Base-by-base conservation (phyloP, 805 yeast genomes). In the Saturnispora halmiae region DNA sequence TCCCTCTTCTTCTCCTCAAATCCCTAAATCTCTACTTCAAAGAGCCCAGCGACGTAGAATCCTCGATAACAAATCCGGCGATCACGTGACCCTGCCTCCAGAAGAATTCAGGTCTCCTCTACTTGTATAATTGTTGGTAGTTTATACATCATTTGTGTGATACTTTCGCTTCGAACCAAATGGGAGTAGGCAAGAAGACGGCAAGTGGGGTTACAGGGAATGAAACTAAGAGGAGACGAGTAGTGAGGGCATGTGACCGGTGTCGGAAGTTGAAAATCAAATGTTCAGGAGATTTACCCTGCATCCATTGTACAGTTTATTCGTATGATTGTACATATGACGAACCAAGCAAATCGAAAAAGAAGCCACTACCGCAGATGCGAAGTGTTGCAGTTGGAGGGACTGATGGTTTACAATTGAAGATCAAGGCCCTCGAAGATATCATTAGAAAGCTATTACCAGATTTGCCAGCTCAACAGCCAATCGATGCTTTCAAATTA, bases 301-400 rank as follows among this genome's bases (percentile, higher is more conserved):
- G 79, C 46, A 58, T 65, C 7, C 67, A 65, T 38, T 86, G 95
- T 56, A 82, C 95, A 1, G 95, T 85, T 1, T 87, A 85, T 61
- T 76, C 84, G 16, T 83, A 82, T 58, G 81, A 75, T 43, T 86
- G 96, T 60, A 76, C 94, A 0, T 86, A 86, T 56, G 83, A 82
- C 53, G 85, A 83, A 52, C 90, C 94, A 8, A 52, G 49, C 34
- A 37, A 55, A 15, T 36, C 55, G 3, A 55, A 57, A 36, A 75
- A 73, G 52, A 75, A 52, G 34, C 26, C 34, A 27, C 14, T 4
- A 9, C 29, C 9, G 5, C 5, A 7, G 5, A 5, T 13, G 6
- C 9, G 14, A 9, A 27, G 13, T 27, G 29, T 14, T 11, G 29
- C 29, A 9, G n/a, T 4, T n/a, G n/a, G n/a, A n/a, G n/a, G n/a